These are phyloP conservation scores for Russula emetica DNA, from an alignment of 768 basidiomycete species.

Conservation along the genomic window DNA sequence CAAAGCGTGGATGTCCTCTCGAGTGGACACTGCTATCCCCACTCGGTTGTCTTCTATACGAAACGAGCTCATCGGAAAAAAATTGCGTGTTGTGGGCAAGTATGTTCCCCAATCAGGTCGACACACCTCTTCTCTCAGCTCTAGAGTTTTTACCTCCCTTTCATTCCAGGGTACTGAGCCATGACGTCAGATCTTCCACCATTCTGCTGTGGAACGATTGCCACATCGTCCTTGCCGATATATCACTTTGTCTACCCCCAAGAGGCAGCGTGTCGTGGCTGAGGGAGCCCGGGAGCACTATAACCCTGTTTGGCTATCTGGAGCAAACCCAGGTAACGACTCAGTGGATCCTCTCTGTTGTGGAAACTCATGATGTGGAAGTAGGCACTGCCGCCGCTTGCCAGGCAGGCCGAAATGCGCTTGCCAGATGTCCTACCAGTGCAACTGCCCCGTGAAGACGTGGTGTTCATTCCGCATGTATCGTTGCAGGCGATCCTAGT, in stretches of 20 bases:
- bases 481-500: constrained; percentile 28
- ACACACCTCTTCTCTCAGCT: not conserved
- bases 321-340: constrained; percentile 18
- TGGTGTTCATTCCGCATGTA: constrained; percentile 14
- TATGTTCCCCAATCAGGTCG: constrained; percentile 12
- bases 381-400: not conserved
- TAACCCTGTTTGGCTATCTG: constrained; percentile 27
- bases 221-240: constrained; percentile 20
- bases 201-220: constrained; percentile 24
- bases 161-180: constrained; percentile 21
- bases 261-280: constrained; percentile 22
- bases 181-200: constrained; percentile 23
- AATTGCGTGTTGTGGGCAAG: constrained; percentile 28
- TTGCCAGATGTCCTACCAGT: constrained; percentile 4
- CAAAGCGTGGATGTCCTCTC: constrained; percentile 13
- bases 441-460: constrained; percentile 12
- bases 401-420: constrained; percentile 14
- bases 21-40: constrained; percentile 24
- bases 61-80: constrained; percentile 25
- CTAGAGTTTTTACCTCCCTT: not conserved
- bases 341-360: not conserved
- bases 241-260: constrained; percentile 25
- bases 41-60: constrained; percentile 23
- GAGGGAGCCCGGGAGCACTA: constrained; percentile 19
- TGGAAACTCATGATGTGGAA: constrained; percentile 2